phyloP scores from a whole-genome alignment of 2,329 filamentous ascomycete species.

The Neospermospora avenae region DNA sequence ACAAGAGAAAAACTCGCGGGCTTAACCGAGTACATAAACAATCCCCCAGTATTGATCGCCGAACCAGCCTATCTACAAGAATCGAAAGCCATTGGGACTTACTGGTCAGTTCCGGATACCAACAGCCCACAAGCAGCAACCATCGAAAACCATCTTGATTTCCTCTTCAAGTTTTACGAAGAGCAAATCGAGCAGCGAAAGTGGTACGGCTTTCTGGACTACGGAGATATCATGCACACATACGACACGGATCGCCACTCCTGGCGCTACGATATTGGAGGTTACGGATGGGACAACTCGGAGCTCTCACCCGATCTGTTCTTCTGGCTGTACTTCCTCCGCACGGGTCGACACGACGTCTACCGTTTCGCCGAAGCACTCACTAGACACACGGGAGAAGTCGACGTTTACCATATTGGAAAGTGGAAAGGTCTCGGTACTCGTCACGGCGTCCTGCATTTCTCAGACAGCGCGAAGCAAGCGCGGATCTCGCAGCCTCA shows the following conservation, averaged over 20 bases:
- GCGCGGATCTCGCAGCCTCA: slow-evolving; percentile 56
- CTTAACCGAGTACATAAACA: slow-evolving; percentile 45
- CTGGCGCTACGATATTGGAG: slow-evolving; percentile 62
- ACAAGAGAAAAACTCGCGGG: slow-evolving; percentile 43
- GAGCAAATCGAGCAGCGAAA: slow-evolving; percentile 52
- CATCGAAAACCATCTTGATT: slow-evolving; percentile 52
- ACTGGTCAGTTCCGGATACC: slow-evolving; percentile 47
- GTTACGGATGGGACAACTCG: slow-evolving; percentile 63
- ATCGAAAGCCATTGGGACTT: slow-evolving; percentile 52
- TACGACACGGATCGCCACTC: slow-evolving; percentile 57
- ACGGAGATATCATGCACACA: slow-evolving; percentile 61
- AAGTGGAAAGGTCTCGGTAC: slow-evolving; percentile 58
- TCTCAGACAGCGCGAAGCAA: slow-evolving; percentile 58
- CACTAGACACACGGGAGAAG: slow-evolving; percentile 55
- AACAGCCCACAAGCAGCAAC: slow-evolving; percentile 34
- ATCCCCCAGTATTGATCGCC: slow-evolving; percentile 50
- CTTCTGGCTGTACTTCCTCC: slow-evolving; percentile 61
- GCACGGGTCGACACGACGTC: slow-evolving; percentile 54
- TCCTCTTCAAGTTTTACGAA: slow-evolving; percentile 54
- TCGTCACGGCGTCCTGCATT: slow-evolving; percentile 61
- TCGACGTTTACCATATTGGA: slow-evolving; percentile 60
- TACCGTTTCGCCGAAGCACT: slow-evolving; percentile 58
- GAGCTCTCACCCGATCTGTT: slow-evolving; percentile 61
- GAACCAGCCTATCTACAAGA: slow-evolving; percentile 47
- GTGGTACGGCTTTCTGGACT: slow-evolving; percentile 63